phyloP scores from a whole-genome alignment of 2,329 filamentous ascomycete species.

The Monilinia vaccinii-corymbosi region DNA sequence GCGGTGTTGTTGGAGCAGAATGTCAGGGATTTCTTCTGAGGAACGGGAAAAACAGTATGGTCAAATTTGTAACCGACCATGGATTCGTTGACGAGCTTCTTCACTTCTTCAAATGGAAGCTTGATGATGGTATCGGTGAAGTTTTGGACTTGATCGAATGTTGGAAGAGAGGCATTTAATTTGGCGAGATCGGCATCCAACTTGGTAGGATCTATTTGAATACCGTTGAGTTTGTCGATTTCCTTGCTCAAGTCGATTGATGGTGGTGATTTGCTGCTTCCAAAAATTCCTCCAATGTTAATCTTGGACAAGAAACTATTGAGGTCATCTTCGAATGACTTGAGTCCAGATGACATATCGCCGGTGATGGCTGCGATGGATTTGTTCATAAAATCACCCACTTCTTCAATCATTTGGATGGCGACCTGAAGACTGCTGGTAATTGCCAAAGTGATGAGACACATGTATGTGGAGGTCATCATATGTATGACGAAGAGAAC shows the following conservation, averaged over 20 bases:
- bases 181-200: constrained; percentile 61
- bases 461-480: constrained; percentile 82
- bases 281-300: constrained; percentile 38
- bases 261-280: constrained; percentile 33
- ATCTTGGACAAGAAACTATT: constrained; percentile 47
- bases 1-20: constrained; percentile 84
- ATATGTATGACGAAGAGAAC: constrained; percentile 90
- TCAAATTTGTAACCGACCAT: constrained; percentile 72
- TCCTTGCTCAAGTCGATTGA: constrained; percentile 56
- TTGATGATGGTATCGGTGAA: constrained; percentile 66
- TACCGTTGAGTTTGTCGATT: constrained; percentile 57
- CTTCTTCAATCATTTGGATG: constrained; percentile 50
- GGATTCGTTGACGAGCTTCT: constrained; percentile 59
- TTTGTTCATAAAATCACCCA: constrained; percentile 51
- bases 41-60: constrained; percentile 68
- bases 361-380: constrained; percentile 37
- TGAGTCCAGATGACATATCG: constrained; percentile 40
- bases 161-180: constrained; percentile 72
- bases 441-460: constrained; percentile 76
- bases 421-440: constrained; percentile 69
- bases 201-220: constrained; percentile 57
- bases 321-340: constrained; percentile 47
- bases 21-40: constrained; percentile 68
- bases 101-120: constrained; percentile 74
- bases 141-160: constrained; percentile 76